Base-by-base conservation (phyloP, 2,329 filamentous ascomycete species). In the Paraphaeosphaeria minitans region DNA sequence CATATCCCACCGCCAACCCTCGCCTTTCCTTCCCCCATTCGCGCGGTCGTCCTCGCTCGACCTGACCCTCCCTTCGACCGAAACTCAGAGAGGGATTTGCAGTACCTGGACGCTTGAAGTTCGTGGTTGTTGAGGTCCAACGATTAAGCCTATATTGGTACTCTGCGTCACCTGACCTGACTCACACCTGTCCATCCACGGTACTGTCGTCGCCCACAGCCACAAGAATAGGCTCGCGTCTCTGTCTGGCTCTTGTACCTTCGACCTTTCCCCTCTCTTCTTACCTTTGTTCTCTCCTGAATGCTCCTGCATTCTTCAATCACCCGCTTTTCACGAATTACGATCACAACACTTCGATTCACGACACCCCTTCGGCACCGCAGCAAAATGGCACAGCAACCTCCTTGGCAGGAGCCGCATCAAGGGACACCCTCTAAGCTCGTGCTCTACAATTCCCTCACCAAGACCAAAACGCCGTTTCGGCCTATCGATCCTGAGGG, bases 361-460 rank as follows among this genome's bases (percentile, higher is more conserved):
- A 31, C 29, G 4, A 31, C 29, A 31, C 29, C 29, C 59, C 58
- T 49, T 63, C 58, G 31, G 65, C 35, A 22, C 10, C 29, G 37
- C n/a, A 50, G 47, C 47, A 50, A 62, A 29, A 74, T 77, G 70
- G 70, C 75, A 54, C 73, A 68, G 13, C 76, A 78, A 62, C 77
- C 76, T 59, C 72, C 72, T 59, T 80, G 68, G 79, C 71, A 72
- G 57, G 64, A 74, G 67, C 75, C 75, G 52, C 64, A 74, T 57
- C 68, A 69, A 16, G 64, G 72, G 13, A 65, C 83, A 47, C 82
- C 84, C n/a, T 77, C 86, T 49, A 70, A 74, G 51, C 81, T 96
- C 67, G 89, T 87, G 73, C 82, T 96, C 65, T 92, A 89, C 82
- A 96, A 95, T 79, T 93, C 90, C 6, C 81, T 96, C 70, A 90